Base-by-base conservation (phyloP, 2,329 filamentous ascomycete species). In the Beauveria australis region DNA sequence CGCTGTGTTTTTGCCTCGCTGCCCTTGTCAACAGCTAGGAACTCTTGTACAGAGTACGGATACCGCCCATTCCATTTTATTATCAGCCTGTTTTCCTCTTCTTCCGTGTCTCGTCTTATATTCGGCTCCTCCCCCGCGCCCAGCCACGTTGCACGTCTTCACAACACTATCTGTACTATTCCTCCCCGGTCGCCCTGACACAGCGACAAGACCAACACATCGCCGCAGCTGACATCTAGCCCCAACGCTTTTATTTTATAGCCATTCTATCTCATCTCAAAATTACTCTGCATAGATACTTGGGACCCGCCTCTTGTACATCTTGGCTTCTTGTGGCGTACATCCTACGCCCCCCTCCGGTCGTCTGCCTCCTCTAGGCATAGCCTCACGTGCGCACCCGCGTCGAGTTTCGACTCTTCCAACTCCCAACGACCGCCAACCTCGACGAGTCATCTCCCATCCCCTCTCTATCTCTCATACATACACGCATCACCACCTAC, bases 311-410 rank as follows among this genome's bases (percentile, higher is more conserved):
- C 28, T 24, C n/a, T 56, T 48, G 24, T 48, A 10, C n/a, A 8
- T 18, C 22, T 54, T 53, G 24, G 26, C 47, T 24, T 37, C 30
- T 26, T 43, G 47, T 59, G 56, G 56, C 28, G 26, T 14, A 12
- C 48, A 28, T 46, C 28, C 18, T 40, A 26, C 57, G 47, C 41
- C 28, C 48, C 40, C 57, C 33, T 26, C 47, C 58, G 51, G 51
- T 60, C 44, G 51, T 52, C 26, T 48, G 41, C 58, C 58, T 44
- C 28, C 51, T 60, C 58, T 54, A 18, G 51, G 58, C 51, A 54
- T 60, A 54, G 58, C 51, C 58, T 60, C 58, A 60, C 58, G 58
- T 60, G 58, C 43, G 49, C 57, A n/a, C 26, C 40, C 19, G 28
- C 47, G 12, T 28, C 37, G n/a, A 44, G 12, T 26, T 46, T 52